Base-by-base conservation (phyloP, 2,329 filamentous ascomycete species). In the Biscogniauxia sp. region DNA sequence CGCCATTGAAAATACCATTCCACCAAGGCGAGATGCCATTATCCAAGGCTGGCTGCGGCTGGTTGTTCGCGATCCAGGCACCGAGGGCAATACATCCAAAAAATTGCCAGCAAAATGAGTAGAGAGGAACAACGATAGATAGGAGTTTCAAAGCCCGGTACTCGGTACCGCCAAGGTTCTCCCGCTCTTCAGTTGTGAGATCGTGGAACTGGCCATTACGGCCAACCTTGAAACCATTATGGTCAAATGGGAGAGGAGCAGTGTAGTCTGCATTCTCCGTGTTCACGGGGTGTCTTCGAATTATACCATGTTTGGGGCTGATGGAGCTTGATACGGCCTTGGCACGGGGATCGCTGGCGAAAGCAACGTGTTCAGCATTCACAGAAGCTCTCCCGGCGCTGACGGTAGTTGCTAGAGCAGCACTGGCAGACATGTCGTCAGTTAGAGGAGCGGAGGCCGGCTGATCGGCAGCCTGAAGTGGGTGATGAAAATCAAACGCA, bases 21-120 rank as follows among this genome's bases (percentile, higher is more conserved):
- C 88, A 90, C 84, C 85, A 89, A 37, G 88, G 84, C 60, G 86
- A 84, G 57, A 88, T 79, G 13, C 82, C 84, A 69, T 90, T 88
- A 4, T 71, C 73, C 1, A 74, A 69, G 0, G 85, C 79, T 3
- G 79, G 75, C 8, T 75, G 74, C 0, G 84, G 76, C 51, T 79
- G 78, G 63, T 87, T 79, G 60, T 77, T 72, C 17, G 78, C 79
- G 57, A 89, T 83, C 79, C 84, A 90, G 17, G 84, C 85, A 9
- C 84, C 87, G 45, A 82, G 72, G 6, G 75, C 76, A 5, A 83
- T 65, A 57, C 73, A 75, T 8, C 79, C 78, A 6, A 82, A 63
- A 7, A 81, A 61, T 66, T 82, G 81, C 72, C 76, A 80, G 2
- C 78, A 62, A 28, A 84, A 69, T 25, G 83, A 87, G 69, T 90